A percentile compares a stretch with the other conserved stretches of the same genome.
Conservation (phyloP, 225 moss, liverwort and hornwort genomes). For the Polytrichum commune region DNA sequence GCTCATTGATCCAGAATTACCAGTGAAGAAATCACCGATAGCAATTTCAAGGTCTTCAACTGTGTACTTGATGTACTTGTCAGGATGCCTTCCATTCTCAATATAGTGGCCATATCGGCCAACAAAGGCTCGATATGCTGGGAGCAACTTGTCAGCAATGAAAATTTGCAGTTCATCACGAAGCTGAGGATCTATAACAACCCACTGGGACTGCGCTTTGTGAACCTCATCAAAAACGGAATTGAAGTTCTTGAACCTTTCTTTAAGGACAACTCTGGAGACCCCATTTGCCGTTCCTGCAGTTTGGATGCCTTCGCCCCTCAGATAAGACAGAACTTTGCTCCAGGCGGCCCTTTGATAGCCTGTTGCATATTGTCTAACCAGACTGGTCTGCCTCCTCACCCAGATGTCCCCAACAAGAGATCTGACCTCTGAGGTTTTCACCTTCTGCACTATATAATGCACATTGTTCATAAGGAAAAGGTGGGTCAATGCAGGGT, state of each 20-base stretch:
- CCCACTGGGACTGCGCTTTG: conserved; percentile 86
- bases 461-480: conserved; percentile 99
- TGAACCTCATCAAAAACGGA: conserved; percentile 82
- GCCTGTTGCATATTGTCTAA: conserved; percentile 74
- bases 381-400: conserved; percentile 61
- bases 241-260: conserved; percentile 94
- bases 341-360: conserved; percentile 87
- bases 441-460: conserved; percentile 96
- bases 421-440: conserved; percentile 57
- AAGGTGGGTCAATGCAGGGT: conserved; percentile 71
- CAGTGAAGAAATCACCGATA: conserved; percentile 85
- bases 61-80: conserved; percentile 88
- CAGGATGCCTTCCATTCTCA: conserved; percentile 86
- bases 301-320: conserved; percentile 81
- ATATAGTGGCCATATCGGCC: conserved; percentile 82
- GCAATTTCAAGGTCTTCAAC: conserved; percentile 77
- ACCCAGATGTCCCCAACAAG: conserved; percentile 85
- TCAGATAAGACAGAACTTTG: conserved; percentile 67
- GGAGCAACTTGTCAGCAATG: conserved; percentile 77
- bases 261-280: conserved; percentile 75
- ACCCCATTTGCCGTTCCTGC: conserved; percentile 40
- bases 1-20: conserved; percentile 63
- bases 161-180: conserved; percentile 87
- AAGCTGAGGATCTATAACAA: conserved; percentile 73
- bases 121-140: conserved; percentile 84